Base-by-base conservation (phyloP, 371 early-diverging fungal genomes). In the Conidiobolus incongruus region DNA sequence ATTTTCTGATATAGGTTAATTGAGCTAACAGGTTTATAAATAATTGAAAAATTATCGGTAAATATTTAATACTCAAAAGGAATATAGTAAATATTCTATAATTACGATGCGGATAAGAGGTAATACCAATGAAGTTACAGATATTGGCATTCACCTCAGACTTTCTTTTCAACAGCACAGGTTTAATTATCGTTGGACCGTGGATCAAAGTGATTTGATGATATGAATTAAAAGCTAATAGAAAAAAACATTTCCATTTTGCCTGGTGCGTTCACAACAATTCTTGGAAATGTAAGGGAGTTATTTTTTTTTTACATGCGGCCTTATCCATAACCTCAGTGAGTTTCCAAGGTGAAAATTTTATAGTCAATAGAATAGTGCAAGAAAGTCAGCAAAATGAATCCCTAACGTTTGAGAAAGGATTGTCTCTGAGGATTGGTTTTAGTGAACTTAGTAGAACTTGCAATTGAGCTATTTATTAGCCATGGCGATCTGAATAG, bases 321-420 rank as follows among this genome's bases (percentile, higher is more conserved):
- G n/a, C n/a, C n/a, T n/a, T 66, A 66, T 61, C 59, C 58, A 66
- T 65, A 66, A 67, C 63, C 62, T 62, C 65, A 66, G 58, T 64
- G 66, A 62, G 66, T 62, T 61, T 62, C 62, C 65, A 62, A 64
- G 65, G 65, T 63, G 56, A 67, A 59, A 57, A 64, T 59, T 63
- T 65, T 67, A 65, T 65, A 66, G 64, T 68, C 61, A 62, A 68
- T 71, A 64, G 66, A 68, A 64, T 58, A 68, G 67, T 61, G 67
- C 65, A 62, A 63, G 51, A 68, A 71, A 65, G 65, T n/a, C n/a
- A n/a, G n/a, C n/a, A n/a, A n/a, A n/a, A n/a, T n/a, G n/a, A n/a
- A n/a, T n/a, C n/a, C n/a, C n/a, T n/a, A n/a, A n/a, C n/a, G n/a
- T n/a, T n/a, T n/a, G n/a, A n/a, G n/a, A n/a, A n/a, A n/a, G n/a